Conservation (phyloP, 2,329 filamentous ascomycete species). For the Fusarium hostae region DNA sequence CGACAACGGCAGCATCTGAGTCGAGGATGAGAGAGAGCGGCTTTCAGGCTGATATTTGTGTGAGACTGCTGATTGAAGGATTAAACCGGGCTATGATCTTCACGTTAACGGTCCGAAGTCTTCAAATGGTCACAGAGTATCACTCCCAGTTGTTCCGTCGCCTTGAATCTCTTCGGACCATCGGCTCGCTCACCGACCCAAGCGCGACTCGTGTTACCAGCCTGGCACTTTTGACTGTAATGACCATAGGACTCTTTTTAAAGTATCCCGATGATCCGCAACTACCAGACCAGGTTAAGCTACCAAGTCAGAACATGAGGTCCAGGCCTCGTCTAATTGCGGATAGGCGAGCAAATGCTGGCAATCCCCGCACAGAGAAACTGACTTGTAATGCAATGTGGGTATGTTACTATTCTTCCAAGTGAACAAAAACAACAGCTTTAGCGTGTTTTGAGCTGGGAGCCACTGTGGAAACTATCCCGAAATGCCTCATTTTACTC, state of each 20-base stretch:
- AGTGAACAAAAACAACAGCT: constrained; percentile 24
- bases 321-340: constrained; percentile 3
- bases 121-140: neutral
- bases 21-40: neutral
- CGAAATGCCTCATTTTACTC: constrained; percentile 17
- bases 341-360: neutral
- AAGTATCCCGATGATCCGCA: constrained; percentile 23
- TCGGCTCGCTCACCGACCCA: constrained; percentile 32
- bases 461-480: constrained; percentile 24
- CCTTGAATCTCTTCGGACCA: constrained; percentile 11
- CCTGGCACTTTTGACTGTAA: constrained; percentile 11
- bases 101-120: neutral
- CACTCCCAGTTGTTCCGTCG: neutral
- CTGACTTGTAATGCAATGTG: constrained; percentile 24
- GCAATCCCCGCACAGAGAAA: constrained; percentile 26
- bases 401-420: constrained; percentile 1
- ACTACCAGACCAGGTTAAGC: constrained; percentile 15
- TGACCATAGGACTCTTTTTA: neutral
- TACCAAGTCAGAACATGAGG: constrained; percentile 15
- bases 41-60: constrained; percentile 20
- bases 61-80: neutral
- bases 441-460: constrained; percentile 6
- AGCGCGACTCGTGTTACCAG: constrained; percentile 26
- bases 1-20: constrained; percentile 18
- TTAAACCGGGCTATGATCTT: neutral